Base-by-base conservation (phyloP, 1,284 basidiomycete genomes). In the Boletellus deceptivus region DNA sequence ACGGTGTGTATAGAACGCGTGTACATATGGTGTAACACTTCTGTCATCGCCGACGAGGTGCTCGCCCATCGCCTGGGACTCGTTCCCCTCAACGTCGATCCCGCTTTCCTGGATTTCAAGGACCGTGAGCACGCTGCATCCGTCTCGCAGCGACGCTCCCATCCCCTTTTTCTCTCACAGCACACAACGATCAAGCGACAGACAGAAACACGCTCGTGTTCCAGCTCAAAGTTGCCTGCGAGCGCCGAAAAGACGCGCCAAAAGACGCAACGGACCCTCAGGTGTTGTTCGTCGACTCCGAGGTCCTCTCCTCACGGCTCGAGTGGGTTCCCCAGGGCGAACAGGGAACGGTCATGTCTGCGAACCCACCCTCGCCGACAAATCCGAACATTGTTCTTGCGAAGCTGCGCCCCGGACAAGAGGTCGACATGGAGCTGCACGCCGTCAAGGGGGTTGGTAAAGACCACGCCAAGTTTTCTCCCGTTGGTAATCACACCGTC, bases 401-500 rank as follows among this genome's bases (percentile, higher is more conserved):
- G n/a, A 99, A 99, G 71, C 74, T 99, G 43, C 76, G 94, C 39
- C 96, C 96, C 0, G 96, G 95, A 4, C 91, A 95, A 67, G 77
- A 79, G 43, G 75, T 98, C 38, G 78, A 89, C 33, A 81, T 95
- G 71, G 92, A 98, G 66, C 66, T 97, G 53, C 95, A 99, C 67
- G 95, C 93, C 43, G 78, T 95, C 53, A 98, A 98, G 67, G 92
- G 94, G 7, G 83, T 93, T n/a, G 95, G 93, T 18, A 93, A 91
- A 62, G 93, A 96, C 61, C 97, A 99, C 65, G 94, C 97, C 38
- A 99, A 99, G 68, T 99, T 91, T 71, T 93, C 85, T 50, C 93
- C 97, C n/a, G 97, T 99, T 46, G 92, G 91, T 91, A 58, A 56
- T 90, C 75, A 6, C 39, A 22, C 17, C 34, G 34, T n/a, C 5